phyloP scores from a whole-genome alignment of 345 rosid species.

The Cardiospermum halicacabum region DNA sequence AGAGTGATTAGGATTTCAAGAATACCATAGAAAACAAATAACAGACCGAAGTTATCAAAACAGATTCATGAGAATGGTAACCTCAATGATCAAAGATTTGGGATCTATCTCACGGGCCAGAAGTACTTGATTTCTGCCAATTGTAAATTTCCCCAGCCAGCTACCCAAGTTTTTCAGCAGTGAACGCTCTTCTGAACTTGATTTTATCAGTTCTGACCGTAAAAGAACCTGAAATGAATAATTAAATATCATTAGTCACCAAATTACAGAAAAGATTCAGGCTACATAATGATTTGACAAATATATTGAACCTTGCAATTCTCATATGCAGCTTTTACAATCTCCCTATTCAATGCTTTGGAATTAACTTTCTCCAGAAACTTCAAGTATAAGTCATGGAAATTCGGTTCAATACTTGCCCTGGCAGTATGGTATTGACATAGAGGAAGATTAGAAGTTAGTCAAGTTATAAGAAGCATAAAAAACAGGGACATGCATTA shows the following conservation, averaged over 20 bases:
- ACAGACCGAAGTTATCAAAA: background rate
- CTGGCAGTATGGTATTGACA: conserved; percentile 24
- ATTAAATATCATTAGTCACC: background rate
- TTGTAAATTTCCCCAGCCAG: conserved; percentile 98
- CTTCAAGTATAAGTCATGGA: conserved; percentile 92
- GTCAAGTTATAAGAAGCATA: background rate
- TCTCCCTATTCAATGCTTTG: conserved; percentile 76
- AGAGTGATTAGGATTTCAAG: background rate
- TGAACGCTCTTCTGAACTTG: conserved; percentile 97
- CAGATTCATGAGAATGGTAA: conserved; percentile 17
- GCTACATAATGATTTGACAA: background rate
- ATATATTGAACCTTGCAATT: conserved; percentile 79
- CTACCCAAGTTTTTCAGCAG: conserved; percentile 94
- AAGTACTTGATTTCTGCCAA: conserved; percentile 89
- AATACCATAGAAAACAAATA: background rate
- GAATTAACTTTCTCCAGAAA: conserved; percentile 85
- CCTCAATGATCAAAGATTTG: conserved; percentile 96
- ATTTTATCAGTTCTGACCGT: conserved; percentile 96
- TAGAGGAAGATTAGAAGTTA: background rate
- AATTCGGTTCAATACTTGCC: conserved; percentile 97
- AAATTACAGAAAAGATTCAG: background rate
- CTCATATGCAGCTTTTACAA: conserved; percentile 79
- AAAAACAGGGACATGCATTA: background rate
- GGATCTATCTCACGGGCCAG: conserved; percentile 98
- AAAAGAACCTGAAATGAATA: conserved; percentile 57